Conservation (phyloP, 176 grass and related monocot genomes). For the Musa acuminata region DNA sequence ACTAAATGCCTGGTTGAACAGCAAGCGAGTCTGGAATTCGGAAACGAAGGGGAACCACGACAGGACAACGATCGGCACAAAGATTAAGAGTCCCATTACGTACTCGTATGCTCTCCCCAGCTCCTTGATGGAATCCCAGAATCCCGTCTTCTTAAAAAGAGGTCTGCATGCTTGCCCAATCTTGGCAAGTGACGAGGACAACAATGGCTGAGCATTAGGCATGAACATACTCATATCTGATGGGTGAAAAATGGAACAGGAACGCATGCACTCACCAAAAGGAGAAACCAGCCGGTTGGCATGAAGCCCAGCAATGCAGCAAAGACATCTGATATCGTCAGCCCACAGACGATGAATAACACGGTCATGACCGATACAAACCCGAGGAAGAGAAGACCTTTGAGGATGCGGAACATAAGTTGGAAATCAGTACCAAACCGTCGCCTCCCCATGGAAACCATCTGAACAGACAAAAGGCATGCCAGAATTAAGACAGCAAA, state of each 20-base stretch:
- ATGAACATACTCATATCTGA: background rate
- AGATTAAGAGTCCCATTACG: constrained; percentile 72
- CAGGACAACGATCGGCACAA: constrained; percentile 68
- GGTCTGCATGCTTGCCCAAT: constrained; percentile 64
- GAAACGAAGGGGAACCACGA: constrained; percentile 98
- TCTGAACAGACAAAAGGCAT: constrained; percentile 23
- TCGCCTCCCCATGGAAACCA: constrained; percentile 71
- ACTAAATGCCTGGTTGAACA: constrained; percentile 98
- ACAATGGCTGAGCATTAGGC: background rate
- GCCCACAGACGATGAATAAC: constrained; percentile 48
- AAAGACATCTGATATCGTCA: constrained; percentile 74
- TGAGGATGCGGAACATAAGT: constrained; percentile 93
- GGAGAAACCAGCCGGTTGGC: constrained; percentile 85
- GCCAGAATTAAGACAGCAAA: background rate
- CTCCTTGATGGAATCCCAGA: constrained; percentile 98
- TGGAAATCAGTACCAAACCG: constrained; percentile 62
- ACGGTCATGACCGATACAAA: constrained; percentile 74
- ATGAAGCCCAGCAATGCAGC: constrained; percentile 66
- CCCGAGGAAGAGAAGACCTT: constrained; percentile 82
- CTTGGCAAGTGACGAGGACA: constrained; percentile 22
- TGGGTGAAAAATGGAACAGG: background rate
- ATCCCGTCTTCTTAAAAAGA: constrained; percentile 23
- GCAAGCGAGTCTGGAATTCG: constrained; percentile 81
- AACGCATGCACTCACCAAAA: constrained; percentile 60
- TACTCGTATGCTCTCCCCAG: constrained; percentile 79